These are phyloP conservation scores for Diaporthe aspalathi DNA, from an alignment of 2,329 filamentous ascomycete genomes.

Conservation along the genomic window DNA sequence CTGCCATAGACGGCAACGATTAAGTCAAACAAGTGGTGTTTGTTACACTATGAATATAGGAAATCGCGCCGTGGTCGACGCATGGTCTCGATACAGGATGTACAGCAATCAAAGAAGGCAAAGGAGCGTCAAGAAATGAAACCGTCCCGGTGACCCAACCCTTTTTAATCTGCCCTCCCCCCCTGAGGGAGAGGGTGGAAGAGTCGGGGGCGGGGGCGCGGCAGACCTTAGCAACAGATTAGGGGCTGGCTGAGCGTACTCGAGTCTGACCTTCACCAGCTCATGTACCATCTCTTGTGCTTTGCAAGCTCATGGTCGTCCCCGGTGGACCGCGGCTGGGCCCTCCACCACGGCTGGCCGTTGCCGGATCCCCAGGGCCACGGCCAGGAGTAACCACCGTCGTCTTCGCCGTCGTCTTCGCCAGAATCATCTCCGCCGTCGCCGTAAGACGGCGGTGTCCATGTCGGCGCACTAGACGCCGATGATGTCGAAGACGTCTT, in stretches of 20 bases:
- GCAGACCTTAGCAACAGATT: neutral
- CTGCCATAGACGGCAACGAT: neutral
- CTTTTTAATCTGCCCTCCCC: neutral
- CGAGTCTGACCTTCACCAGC: neutral
- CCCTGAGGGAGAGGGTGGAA: no score
- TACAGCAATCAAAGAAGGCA: slow-evolving; percentile 14
- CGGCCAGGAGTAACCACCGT: neutral
- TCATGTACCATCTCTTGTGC: slow-evolving; percentile 30
- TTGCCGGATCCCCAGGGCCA: slow-evolving; percentile 3
- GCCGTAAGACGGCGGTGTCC: slow-evolving; percentile 31
- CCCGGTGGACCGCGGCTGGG: neutral
- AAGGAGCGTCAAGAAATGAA: slow-evolving; percentile 39
- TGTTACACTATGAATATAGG: slow-evolving; percentile 11
- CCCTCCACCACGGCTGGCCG: neutral
- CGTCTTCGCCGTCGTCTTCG: slow-evolving; percentile 3
- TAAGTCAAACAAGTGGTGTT: neutral
- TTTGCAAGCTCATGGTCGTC: neutral
- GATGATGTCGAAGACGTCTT: slow-evolving; percentile 16
- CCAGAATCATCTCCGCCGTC: neutral
- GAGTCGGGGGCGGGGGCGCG: no score
- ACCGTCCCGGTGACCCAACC: neutral
- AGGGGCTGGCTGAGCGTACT: neutral
- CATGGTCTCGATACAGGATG: neutral
- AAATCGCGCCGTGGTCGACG: slow-evolving; percentile 5
- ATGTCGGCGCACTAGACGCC: neutral